These are phyloP conservation scores for Hexamita inflata DNA, from an alignment of 208 protist species.

Conservation along the genomic window DNA sequence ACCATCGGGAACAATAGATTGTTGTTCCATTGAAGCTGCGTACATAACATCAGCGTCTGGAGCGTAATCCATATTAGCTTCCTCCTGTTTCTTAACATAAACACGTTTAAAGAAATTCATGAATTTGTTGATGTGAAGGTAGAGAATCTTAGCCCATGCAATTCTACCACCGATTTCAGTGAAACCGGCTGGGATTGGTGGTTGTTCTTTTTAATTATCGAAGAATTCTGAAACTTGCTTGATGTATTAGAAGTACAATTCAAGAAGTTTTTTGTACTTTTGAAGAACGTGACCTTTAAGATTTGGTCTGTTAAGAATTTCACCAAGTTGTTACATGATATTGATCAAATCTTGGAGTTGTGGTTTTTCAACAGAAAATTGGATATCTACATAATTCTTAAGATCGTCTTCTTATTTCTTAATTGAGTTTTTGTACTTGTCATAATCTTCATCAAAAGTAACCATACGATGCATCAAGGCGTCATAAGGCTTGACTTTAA, in stretches of 20 bases:
- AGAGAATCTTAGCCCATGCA: not conserved
- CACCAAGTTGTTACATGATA: conserved; percentile 70
- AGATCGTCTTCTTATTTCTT: conserved; percentile 74
- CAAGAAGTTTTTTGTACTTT: not conserved
- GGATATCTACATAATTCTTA: conserved; percentile 75
- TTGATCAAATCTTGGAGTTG: conserved; percentile 71
- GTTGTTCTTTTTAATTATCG: not conserved
- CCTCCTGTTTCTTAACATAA: not conserved
- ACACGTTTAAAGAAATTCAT: conserved; percentile 5
- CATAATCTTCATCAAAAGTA: conserved; percentile 79
- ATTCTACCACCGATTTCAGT: not conserved
- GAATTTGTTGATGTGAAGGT: not conserved
- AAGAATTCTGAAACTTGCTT: not conserved
- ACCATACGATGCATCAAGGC: conserved; percentile 73
- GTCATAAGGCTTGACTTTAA: conserved; percentile 73
- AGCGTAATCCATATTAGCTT: too few species aligned
- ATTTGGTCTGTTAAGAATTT: conserved; percentile 58
- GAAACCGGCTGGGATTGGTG: not conserved
- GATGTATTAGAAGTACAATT: not conserved
- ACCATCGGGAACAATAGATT: too few species aligned
- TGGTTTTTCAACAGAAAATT: conserved; percentile 72
- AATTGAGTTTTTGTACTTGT: conserved; percentile 73
- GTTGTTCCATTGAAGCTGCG: too few species aligned
- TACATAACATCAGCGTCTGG: too few species aligned
- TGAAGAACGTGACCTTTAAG: not conserved